Evolutionary conservation across 768 basidiomycete genomes (phyloP), one percentile per base, ranked within the genome.

Genomic region (Chalciporus piperatus): DNA sequence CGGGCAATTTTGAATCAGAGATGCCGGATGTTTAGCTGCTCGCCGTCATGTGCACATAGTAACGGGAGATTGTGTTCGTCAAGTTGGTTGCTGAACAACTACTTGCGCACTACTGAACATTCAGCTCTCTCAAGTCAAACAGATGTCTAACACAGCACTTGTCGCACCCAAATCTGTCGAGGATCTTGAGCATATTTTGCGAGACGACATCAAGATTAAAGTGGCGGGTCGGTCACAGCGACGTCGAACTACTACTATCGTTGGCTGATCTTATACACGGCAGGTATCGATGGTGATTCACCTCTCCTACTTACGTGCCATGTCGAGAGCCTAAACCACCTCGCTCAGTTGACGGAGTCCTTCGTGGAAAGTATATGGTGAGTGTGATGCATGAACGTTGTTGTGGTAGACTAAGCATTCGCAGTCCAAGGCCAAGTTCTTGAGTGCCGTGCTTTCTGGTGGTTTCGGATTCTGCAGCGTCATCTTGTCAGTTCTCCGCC

Each of bases 401-500:
- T 25, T 32, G 27, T 42, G 40, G 17, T 58, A 49, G 51, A 52
- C 55, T 49, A 33, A 56, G 35, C n/a, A 43, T 9, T 23, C 42
- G 47, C 66, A 97, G 92, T 89, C 88, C 14, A 97, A 89, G 71
- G 78, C 85, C 45, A 98, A 98, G 72, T 97, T 98, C 66, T 64
- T 97, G 30, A 83, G 83, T 44, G 87, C 91, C 0, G 89, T 77
- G 8, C 80, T 84, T 45, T 80, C 85, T 1, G 83, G 85, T 55
- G 92, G 92, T 0, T 96, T 97, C 66, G 92, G 92, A 6, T 97
- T 95, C 72, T 96, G 92, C 72, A 91, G 88, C 60, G 89, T 95
- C 43, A 83, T 95, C 50, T 98, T 95, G 91, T 89, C 53, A 60
- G 86, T 74, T 5, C n/a, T 32, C 38, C 4, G 3, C 33, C 9